Conservation (phyloP, 1,284 basidiomycete species). For the Tilletia walkeri region DNA sequence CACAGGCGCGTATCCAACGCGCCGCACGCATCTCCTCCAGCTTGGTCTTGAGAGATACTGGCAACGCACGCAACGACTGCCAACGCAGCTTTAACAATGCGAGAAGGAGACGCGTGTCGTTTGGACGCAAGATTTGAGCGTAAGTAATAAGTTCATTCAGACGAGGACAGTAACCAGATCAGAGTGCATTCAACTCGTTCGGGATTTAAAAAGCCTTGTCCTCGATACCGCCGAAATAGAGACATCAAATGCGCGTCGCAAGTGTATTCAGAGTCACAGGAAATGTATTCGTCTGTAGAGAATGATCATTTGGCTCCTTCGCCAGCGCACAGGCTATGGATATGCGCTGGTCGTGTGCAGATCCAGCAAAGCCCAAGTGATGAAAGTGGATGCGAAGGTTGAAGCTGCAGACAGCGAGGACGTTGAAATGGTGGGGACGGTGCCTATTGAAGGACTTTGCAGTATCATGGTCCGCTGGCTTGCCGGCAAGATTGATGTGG, state of each 20-base stretch:
- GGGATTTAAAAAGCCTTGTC: neutral
- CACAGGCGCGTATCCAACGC: constrained; percentile 1
- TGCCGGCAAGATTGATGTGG: neutral
- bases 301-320: neutral
- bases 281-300: neutral
- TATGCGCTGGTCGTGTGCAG: neutral
- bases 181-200: neutral
- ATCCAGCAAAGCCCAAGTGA: neutral
- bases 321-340: neutral
- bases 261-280: neutral
- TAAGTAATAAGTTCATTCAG: neutral
- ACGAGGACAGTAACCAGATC: neutral
- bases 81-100: neutral
- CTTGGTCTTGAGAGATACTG: neutral
- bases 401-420: neutral
- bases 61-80: constrained; percentile 4
- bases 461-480: neutral
- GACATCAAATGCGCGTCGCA: neutral
- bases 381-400: neutral
- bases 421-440: constrained; percentile 6
- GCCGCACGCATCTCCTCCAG: neutral
- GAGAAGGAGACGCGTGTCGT: neutral
- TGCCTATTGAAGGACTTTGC: neutral
- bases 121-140: neutral
- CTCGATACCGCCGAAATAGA: neutral